phyloP scores from a whole-genome alignment of 108 stramenopile species.

The Cyclostephanos tholiformis region DNA sequence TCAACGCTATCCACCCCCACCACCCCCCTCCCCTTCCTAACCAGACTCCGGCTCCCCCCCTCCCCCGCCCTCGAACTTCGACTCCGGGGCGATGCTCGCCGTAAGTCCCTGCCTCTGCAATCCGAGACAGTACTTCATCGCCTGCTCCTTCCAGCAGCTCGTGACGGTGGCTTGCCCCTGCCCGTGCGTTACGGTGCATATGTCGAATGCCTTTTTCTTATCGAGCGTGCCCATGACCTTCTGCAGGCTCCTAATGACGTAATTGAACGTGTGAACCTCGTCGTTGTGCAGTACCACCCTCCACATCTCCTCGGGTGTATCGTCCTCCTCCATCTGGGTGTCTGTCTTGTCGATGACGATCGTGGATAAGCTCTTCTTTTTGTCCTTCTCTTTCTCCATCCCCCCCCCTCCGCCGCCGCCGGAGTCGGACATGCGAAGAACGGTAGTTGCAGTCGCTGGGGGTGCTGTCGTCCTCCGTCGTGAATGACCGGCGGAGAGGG shows the following conservation, averaged over 20 bases:
- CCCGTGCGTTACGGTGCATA: constrained; percentile 90
- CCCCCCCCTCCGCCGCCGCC: constrained; percentile 56
- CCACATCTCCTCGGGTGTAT: constrained; percentile 79
- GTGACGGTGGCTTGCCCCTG: constrained; percentile 92
- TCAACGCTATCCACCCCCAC: too few relatives aligned
- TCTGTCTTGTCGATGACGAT: constrained; percentile 79
- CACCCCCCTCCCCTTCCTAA: not conserved
- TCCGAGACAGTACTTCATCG: constrained; percentile 88
- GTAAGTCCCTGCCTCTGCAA: constrained; percentile 91
- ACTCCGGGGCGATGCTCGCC: constrained; percentile 91
- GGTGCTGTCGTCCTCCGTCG: not conserved
- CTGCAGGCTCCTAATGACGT: constrained; percentile 88
- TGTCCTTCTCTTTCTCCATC: constrained; percentile 49
- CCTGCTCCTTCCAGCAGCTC: constrained; percentile 90
- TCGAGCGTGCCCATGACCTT: constrained; percentile 89
- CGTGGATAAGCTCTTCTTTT: constrained; percentile 73
- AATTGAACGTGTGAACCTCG: constrained; percentile 95
- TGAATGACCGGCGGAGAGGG: not conserved
- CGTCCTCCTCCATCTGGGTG: constrained; percentile 75
- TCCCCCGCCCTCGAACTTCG: constrained; percentile 80
- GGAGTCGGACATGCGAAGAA: constrained; percentile 50
- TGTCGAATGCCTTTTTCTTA: constrained; percentile 88
- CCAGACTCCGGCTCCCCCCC: constrained; percentile 21
- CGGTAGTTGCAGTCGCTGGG: constrained; percentile 13
- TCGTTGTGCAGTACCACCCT: constrained; percentile 95